Evolutionary conservation across 371 early-diverging fungal genomes (phyloP).

Genomic region (Globomyces sp.): DNA sequence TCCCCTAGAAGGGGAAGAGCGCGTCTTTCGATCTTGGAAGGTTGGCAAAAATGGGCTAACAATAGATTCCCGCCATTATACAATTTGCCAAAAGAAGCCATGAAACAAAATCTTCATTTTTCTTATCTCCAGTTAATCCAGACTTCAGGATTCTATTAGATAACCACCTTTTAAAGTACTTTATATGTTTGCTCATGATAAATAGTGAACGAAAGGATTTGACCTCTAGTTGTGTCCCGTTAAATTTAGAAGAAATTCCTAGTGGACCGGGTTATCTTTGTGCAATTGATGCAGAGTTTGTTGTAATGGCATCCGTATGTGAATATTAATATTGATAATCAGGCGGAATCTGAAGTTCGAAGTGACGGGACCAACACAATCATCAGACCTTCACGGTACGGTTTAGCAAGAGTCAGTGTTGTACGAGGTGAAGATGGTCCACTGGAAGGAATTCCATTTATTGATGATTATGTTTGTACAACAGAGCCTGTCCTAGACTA

Average conservation of each 20-base stretch:
- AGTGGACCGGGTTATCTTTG: constrained; percentile 62
- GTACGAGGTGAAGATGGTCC: constrained; percentile 70
- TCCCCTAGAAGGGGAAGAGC: constrained; percentile 66
- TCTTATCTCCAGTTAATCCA: constrained; percentile 1
- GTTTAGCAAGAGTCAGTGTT: constrained; percentile 87
- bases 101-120: constrained; percentile 15
- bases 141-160: constrained; percentile 5
- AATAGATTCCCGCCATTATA: constrained; percentile 64
- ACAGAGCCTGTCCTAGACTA: constrained; percentile 85
- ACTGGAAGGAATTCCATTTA: constrained; percentile 76
- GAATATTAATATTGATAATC: background rate
- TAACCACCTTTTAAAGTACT: constrained; percentile 26
- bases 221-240: constrained; percentile 48
- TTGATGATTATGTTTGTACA: constrained; percentile 91
- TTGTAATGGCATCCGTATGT: constrained; percentile 68
- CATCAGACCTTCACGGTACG: constrained; percentile 75
- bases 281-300: constrained; percentile 95
- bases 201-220: constrained; percentile 50
- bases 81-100: constrained; percentile 52
- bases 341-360: constrained; percentile 87
- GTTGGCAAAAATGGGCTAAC: constrained; percentile 30
- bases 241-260: constrained; percentile 62
- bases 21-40: constrained; percentile 79
- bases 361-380: constrained; percentile 84
- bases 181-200: too few relatives aligned